A percentile compares a stretch with the other conserved stretches of the same genome.
Conservation (phyloP, 169 alveolate genomes). For the Plasmodium yoelii region DNA sequence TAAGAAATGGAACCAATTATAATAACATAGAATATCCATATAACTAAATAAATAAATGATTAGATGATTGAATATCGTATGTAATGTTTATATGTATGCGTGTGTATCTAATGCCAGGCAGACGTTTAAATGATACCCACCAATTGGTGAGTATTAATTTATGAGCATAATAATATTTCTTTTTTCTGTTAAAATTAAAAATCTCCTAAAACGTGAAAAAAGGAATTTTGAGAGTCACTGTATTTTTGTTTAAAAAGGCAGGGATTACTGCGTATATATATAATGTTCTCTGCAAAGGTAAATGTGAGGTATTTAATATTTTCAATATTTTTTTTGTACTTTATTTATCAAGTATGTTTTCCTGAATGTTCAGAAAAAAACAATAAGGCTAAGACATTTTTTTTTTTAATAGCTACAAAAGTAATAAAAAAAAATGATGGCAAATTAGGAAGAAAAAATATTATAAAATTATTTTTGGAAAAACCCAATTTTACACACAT, state of each 20-base stretch:
- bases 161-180: no score
- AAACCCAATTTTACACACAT: neutral
- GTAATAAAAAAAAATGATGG: conserved; percentile 3
- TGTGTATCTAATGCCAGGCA: no score
- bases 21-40: no score
- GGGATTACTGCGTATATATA: conserved; percentile 5
- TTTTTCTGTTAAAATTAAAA: no score
- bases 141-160: no score
- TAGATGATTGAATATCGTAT: no score
- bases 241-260: neutral
- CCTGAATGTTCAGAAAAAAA: conserved; percentile 8
- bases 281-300: conserved; percentile 18
- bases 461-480: neutral
- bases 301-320: conserved; percentile 15
- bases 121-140: no score
- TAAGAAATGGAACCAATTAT: no score
- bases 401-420: neutral
- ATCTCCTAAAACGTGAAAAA: conserved; percentile 6
- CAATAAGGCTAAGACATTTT: neutral
- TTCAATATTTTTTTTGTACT: conserved; percentile 24
- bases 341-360: conserved; percentile 14
- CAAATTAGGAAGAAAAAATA: neutral
- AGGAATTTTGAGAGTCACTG: neutral
- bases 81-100: no score
- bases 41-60: no score